These are phyloP conservation scores for Sporothrix mexicana DNA, from an alignment of 2,329 filamentous ascomycete genomes.

Conservation along the genomic window DNA sequence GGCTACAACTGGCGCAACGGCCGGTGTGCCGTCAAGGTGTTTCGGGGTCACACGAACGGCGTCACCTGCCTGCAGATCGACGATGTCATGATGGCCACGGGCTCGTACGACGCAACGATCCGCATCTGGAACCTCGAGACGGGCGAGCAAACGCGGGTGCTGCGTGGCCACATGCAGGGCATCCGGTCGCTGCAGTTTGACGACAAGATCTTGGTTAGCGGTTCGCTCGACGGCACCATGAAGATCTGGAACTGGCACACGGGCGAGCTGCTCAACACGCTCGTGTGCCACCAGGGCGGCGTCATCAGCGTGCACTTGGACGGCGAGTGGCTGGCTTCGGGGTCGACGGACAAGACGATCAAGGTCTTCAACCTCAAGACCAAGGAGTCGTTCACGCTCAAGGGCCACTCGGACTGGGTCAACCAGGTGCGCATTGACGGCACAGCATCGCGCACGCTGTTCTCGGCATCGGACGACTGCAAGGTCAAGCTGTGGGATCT, in stretches of 20 bases:
- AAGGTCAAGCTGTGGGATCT: constrained; percentile 75
- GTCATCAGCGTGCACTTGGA: constrained; percentile 90
- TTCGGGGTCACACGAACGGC: constrained; percentile 86
- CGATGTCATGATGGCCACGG: constrained; percentile 85
- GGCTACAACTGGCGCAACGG: constrained; percentile 98
- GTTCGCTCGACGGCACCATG: constrained; percentile 83
- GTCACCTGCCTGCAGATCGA: constrained; percentile 74
- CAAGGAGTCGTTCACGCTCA: constrained; percentile 77
- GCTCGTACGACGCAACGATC: constrained; percentile 92
- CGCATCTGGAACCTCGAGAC: constrained; percentile 97
- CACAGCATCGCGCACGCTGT: constrained; percentile 77
- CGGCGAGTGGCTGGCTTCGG: constrained; percentile 81
- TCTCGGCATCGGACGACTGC: constrained; percentile 93
- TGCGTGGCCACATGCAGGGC: constrained; percentile 80
- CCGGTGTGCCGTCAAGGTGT: constrained; percentile 80
- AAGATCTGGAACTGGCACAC: constrained; percentile 98
- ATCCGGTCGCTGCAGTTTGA: constrained; percentile 93
- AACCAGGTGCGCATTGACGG: constrained; percentile 89
- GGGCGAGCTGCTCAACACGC: constrained; percentile 81
- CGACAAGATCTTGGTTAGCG: constrained; percentile 87
- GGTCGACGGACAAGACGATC: constrained; percentile 86
- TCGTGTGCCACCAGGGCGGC: constrained; percentile 78
- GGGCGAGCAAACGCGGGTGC: constrained; percentile 81
- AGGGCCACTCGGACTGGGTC: constrained; percentile 92
- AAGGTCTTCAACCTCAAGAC: constrained; percentile 92